Evolutionary conservation across 2,329 filamentous ascomycete species (phyloP), one percentile per base, ranked within the genome.

Genomic region (Colletotrichum ledebouriae): DNA sequence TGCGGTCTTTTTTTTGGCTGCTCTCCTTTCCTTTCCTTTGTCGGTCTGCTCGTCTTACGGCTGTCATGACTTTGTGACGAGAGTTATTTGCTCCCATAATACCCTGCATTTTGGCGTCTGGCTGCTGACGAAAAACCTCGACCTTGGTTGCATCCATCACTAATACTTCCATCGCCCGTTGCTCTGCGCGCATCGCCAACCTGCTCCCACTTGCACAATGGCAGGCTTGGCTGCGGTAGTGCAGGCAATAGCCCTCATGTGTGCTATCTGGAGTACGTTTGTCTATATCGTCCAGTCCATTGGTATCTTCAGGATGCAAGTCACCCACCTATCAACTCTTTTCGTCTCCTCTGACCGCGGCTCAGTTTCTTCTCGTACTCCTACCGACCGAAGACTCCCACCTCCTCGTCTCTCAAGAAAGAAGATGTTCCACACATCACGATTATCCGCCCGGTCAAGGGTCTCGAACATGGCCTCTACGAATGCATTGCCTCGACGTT

Each of bases 391-490:
- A 75, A 76, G n/a, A 78, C 82, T 6, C 81, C 87, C 5, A 76
- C 86, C 15, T 88, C 88, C 3, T 80, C 87, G 2, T 78, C 78
- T 0, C 79, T 90, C 1, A 78, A 80, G 4, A 75, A 80, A 46
- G 77, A 86, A 72, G 81, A 89, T 44, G 84, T 94, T 3, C 95
- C 94, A 15, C 90, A 93, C 81, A 86, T 99, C 74, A 98, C 96
- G 37, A 87, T 97, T 69, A 94, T 99, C 73, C 92, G 96, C 2
- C 97, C 96, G 0, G 91, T 97, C 72, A 98, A 98, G 80, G 96
- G 94, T 69, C 85, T 97, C 63, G 96, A 98, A 78, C 92, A 94
- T 4, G 88, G 90, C 71, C 89, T 98, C 25, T 97, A 97, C 84
- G 93, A 97, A 75, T 98, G 96, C 76, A 90, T 99, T 46, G 92